Evolutionary conservation across 2,329 filamentous ascomycete species (phyloP), one percentile per base, ranked within the genome.

Genomic region (Clonostachys rhizophaga): DNA sequence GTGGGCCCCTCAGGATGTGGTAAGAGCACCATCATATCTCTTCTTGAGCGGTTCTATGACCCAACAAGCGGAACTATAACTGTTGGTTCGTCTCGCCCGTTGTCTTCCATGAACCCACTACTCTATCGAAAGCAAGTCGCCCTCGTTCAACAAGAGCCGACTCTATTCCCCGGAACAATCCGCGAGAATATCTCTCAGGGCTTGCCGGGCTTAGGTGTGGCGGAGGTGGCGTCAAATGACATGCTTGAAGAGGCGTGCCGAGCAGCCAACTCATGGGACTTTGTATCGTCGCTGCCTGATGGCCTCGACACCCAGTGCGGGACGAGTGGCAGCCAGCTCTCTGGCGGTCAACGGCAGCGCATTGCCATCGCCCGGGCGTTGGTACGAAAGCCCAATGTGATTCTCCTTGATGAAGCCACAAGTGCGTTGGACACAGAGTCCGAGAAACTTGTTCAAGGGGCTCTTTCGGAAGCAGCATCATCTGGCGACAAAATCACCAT

Each of bases 361-460:
- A 74, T 87, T 24, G 83, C 84, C 11, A 87, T 89, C 50, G 85
- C 85, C 1, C 73, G 85, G 34, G 81, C 81, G n/a, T 83, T 89
- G 34, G 89, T 96, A 24, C 92, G 87, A 16, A 89, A 96, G 57
- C 91, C 91, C 1, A 95, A 91, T 74, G 72, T 99, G 58, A 76
- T 99, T 2, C 78, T 99, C 1, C 83, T 99, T 7, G 94, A 99
- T 55, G 94, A 99, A 66, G 44, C 36, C 20, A 49, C 47, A 24
- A 49, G 47, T 30, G 47, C 47, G 11, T 39, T 49, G 9, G 47
- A 49, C 33, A 96, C 92, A 18, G 92, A 94, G 61, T 95, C 90
- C 1, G 91, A 96, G 65, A 95, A 90, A 1, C 79, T 95, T 2
- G 91, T 96, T 50, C 94, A 97, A 65, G 89, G 89, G 40, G 94